Conservation (phyloP, 2,329 filamentous ascomycete genomes). For the Delphinella strobiligena region DNA sequence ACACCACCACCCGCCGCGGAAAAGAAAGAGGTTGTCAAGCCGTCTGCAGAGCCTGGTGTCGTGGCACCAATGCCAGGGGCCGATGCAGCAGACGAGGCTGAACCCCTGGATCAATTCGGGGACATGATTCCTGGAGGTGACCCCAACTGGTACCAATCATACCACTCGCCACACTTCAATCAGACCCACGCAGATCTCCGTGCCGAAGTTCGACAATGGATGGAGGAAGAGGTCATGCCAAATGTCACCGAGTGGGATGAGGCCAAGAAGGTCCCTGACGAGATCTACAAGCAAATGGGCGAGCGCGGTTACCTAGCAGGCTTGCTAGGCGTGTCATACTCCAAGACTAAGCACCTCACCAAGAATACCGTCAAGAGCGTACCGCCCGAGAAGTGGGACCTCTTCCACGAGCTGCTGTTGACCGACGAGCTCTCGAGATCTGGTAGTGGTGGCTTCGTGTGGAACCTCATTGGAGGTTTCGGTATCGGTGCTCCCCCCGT, state of each 20-base stretch:
- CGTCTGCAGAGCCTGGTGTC: slow-evolving; percentile 47
- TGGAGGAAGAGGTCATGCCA: slow-evolving; percentile 80
- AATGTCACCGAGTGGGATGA: slow-evolving; percentile 95
- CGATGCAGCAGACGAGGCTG: slow-evolving; percentile 42
- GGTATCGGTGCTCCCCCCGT: slow-evolving; percentile 88
- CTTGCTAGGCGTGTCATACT: slow-evolving; percentile 73
- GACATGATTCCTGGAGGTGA: slow-evolving; percentile 83
- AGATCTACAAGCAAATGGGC: slow-evolving; percentile 93
- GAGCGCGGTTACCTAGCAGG: slow-evolving; percentile 88
- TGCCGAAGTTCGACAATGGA: slow-evolving; percentile 82
- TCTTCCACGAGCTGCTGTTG: slow-evolving; percentile 93
- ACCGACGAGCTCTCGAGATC: slow-evolving; percentile 88
- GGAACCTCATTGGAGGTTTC: slow-evolving; percentile 94
- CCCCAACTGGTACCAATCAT: slow-evolving; percentile 92
- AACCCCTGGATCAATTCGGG: slow-evolving; percentile 74
- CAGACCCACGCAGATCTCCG: slow-evolving; percentile 85
- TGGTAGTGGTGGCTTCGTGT: slow-evolving; percentile 85
- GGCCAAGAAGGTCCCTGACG: slow-evolving; percentile 74
- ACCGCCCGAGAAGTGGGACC: slow-evolving; percentile 80
- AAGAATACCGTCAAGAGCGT: slow-evolving; percentile 65
- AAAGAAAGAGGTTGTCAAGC: slow-evolving; percentile 41
- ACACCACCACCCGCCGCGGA: slow-evolving; percentile 31
- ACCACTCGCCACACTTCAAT: slow-evolving; percentile 95
- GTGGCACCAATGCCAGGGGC: slow-evolving; percentile 28
- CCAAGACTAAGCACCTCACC: slow-evolving; percentile 50